Evolutionary conservation across 2,329 filamentous ascomycete species (phyloP), one percentile per base, ranked within the genome.

Genomic region (Fusarium sp.): DNA sequence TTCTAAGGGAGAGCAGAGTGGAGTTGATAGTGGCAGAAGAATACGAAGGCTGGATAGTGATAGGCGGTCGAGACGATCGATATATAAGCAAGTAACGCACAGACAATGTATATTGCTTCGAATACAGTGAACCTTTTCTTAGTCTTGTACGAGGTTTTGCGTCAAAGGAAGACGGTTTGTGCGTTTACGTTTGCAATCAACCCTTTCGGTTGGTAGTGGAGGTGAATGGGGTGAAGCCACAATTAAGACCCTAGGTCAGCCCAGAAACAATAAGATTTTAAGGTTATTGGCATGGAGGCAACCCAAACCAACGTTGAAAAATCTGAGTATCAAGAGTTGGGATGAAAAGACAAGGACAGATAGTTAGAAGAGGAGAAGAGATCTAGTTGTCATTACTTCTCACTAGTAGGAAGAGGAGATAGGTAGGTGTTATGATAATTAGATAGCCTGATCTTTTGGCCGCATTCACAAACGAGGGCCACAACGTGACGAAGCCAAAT

Each of bases 201-300:
- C 48, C 25, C n/a, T 65, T 56, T 43, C 32, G 23, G 44, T 51
- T 35, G 50, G 49, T 39, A 40, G 45, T 53, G 46, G 27, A 44
- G 49, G 53, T 56, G 53, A 51, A 59, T 46, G 51, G 27, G 27
- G 27, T 30, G 64, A 68, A 61, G 67, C 66, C 70, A 67, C 62
- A 63, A 46, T 56, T 50, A 64, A 62, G 64, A 55, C 62, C 37
- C 47, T 45, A 65, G 59, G 66, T 45, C 69, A 73, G 68, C 62
- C 68, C 67, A 69, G 67, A 71, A 62, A 63, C 40, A 57, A 63
- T 56, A 63, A 56, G 50, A 63, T 56, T 62, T 62, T 72, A 73
- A 73, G 71, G 69, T 70, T 73, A 69, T 53, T 48, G 60, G 15
- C 53, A 23, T 23, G 23, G 23, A 59, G 30, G 62, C 56, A 72